A percentile compares a stretch with the other conserved stretches of the same genome.
phyloP scores from a whole-genome alignment of 2,329 filamentous ascomycete species.

The Talaromyces sp. region DNA sequence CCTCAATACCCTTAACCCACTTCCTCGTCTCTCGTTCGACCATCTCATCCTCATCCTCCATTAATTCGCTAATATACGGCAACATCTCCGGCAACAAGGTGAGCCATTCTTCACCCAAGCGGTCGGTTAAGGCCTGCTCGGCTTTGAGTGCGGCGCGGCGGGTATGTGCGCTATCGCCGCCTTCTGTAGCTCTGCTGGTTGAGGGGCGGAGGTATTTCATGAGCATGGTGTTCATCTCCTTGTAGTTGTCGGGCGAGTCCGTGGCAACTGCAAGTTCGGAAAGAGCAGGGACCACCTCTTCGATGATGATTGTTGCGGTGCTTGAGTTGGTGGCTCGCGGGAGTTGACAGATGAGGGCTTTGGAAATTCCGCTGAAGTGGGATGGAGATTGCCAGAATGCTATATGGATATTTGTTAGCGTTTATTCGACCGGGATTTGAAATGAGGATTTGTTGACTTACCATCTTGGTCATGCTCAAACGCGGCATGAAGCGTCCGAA shows the following conservation, averaged over 20 bases:
- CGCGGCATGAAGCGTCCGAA: constrained; percentile 68
- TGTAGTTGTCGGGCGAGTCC: constrained; percentile 84
- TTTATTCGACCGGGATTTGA: not conserved
- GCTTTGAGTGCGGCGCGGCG: constrained; percentile 78
- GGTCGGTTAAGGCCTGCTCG: constrained; percentile 73
- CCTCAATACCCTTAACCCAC: constrained; percentile 90
- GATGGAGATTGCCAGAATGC: constrained; percentile 91
- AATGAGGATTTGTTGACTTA: constrained; percentile 25
- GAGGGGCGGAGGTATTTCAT: constrained; percentile 71
- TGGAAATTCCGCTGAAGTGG: constrained; percentile 72
- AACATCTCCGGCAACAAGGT: constrained; percentile 90
- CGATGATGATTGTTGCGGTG: constrained; percentile 45
- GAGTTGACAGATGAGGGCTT: constrained; percentile 68
- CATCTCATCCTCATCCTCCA: constrained; percentile 92
- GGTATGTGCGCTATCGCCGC: constrained; percentile 62
- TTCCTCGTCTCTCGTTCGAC: constrained; percentile 85
- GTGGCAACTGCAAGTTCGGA: constrained; percentile 76
- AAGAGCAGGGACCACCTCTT: constrained; percentile 67
- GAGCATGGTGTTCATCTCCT: constrained; percentile 75
- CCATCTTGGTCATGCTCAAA: constrained; percentile 88
- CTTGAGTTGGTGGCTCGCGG: constrained; percentile 39
- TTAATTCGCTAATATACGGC: constrained; percentile 89
- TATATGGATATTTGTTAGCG: constrained; percentile 21
- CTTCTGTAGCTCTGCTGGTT: constrained; percentile 26
- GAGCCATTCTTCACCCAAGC: constrained; percentile 90